Evolutionary conservation across 345 rosid genomes (phyloP), one percentile per base, ranked within the genome.

Genomic region (Corchorus olitorius): DNA sequence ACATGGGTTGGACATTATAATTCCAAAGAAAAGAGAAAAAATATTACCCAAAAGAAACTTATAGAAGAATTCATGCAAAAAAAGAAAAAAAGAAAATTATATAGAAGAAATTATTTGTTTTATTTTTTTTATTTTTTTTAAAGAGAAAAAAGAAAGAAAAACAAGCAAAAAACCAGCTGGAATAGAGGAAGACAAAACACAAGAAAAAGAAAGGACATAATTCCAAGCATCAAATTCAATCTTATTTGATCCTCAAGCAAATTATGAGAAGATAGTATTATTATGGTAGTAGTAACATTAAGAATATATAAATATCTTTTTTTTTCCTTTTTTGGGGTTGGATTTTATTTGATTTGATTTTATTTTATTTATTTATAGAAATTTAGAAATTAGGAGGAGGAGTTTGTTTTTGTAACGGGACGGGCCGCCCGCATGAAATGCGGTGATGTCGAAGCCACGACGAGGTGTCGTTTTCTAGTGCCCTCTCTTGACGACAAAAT

Each of bases 371-470:
- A 27, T 27, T 39, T 39, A 6, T 39, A 39, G 43, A 39, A 39
- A 0, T 27, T 27, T 27, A 27, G 27, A 27, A 27, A 27, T 27
- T 27, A 27, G 27, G 27, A 27, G 27, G 27, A 27, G 27, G 27
- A 27, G 27, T 0, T 27, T 27, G 27, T 27, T 27, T 27, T 27
- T 27, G 27, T 27, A 27, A 27, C 27, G 27, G 27, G 3, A 22
- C 4, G 59, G 15, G n/a, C 59, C 39, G 65, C 12, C 53, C 20
- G 37, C 75, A 60, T 20, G 9, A 58, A 72, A 55, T 55, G 65
- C 75, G 65, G 54, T 72, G 9, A 43, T 20, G 65, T 41, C 8
- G 20, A 72, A n/a, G 54, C 39, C 75, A 58, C 15, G 65, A 41
- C 14, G 65, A 72, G 8, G 15, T 58, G 65, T 72, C 75, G 16